Conservation (phyloP, 192 early-diverging fungal species). For the Funneliformis mosseae region DNA sequence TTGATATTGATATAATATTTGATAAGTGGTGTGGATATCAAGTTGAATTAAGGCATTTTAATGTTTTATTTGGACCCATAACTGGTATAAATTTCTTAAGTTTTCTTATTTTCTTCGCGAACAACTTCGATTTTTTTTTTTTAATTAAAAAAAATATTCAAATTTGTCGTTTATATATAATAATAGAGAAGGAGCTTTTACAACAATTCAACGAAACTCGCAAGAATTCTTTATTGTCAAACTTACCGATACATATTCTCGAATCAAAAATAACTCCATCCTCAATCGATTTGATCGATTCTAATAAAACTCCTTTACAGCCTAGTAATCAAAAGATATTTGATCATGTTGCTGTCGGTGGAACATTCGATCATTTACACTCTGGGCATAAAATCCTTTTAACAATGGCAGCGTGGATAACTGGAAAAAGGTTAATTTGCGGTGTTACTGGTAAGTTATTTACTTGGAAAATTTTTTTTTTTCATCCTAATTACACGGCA, state of each 20-base stretch:
- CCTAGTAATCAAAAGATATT: constrained; percentile 31
- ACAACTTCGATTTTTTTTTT: no score
- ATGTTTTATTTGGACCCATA: constrained; percentile 46
- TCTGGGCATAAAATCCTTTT: constrained; percentile 93
- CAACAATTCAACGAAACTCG: constrained; percentile 18
- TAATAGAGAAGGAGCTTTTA: constrained; percentile 7
- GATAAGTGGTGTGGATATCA: constrained; percentile 63
- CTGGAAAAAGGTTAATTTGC: constrained; percentile 64
- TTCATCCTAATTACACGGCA: background rate
- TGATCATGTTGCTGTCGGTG: constrained; percentile 75
- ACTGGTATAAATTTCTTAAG: constrained; percentile 41
- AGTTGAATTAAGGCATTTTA: constrained; percentile 42
- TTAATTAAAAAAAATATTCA: no score
- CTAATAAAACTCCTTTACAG: background rate
- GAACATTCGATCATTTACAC: constrained; percentile 98
- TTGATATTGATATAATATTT: constrained; percentile 62
- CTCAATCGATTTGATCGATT: background rate
- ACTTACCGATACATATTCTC: constrained; percentile 20
- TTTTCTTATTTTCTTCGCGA: no score
- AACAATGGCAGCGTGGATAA: constrained; percentile 73
- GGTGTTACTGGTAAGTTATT: constrained; percentile 71
- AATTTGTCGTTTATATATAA: no score
- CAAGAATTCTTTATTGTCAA: background rate
- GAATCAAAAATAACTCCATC: background rate
- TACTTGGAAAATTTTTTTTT: background rate